Percentiles rank a stretch among this genome's conserved stretches.
These are phyloP conservation scores for Maudiozyma serrabonitensis DNA, from an alignment of 805 yeast genomes.

Conservation along the genomic window DNA sequence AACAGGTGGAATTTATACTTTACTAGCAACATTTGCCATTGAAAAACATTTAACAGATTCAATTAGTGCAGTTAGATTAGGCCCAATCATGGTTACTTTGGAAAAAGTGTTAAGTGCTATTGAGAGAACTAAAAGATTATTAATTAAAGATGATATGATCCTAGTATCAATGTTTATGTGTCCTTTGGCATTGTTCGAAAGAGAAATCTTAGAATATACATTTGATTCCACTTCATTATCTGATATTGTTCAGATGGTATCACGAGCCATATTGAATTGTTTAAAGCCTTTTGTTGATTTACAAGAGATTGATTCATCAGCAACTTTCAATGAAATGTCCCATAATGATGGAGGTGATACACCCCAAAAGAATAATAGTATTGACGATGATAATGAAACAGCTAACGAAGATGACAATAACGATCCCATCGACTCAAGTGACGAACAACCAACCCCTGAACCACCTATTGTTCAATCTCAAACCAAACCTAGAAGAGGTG, in stretches of 20 bases:
- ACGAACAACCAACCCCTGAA: not conserved
- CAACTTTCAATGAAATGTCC: not conserved
- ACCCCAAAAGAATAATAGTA: not conserved
- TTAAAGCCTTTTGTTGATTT: constrained; percentile 9
- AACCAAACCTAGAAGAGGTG: not conserved
- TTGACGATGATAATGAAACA: not conserved
- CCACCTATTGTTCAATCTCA: not conserved
- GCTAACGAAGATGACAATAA: not conserved
- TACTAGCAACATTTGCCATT: constrained; percentile 7
- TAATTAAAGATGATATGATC: constrained; percentile 10
- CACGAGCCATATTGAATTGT: constrained; percentile 3
- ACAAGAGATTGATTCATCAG: not conserved
- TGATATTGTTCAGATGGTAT: constrained; percentile 11
- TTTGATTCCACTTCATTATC: constrained; percentile 12
- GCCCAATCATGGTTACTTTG: constrained; percentile 6
- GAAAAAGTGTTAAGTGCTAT: constrained; percentile 4
- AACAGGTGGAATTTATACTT: constrained; percentile 7
- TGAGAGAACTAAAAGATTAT: constrained; percentile 3
- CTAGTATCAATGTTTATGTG: constrained; percentile 12
- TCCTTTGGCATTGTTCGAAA: constrained; percentile 13
- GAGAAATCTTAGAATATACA: constrained; percentile 10
- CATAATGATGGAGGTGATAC: constrained; percentile 1
- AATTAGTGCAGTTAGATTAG: constrained; percentile 4
- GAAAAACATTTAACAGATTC: constrained; percentile 8
- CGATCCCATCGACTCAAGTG: not conserved